Evolutionary conservation across 2,329 filamentous ascomycete genomes (phyloP), one percentile per base, ranked within the genome.

Genomic region (Fusarium sterilihyphosum): DNA sequence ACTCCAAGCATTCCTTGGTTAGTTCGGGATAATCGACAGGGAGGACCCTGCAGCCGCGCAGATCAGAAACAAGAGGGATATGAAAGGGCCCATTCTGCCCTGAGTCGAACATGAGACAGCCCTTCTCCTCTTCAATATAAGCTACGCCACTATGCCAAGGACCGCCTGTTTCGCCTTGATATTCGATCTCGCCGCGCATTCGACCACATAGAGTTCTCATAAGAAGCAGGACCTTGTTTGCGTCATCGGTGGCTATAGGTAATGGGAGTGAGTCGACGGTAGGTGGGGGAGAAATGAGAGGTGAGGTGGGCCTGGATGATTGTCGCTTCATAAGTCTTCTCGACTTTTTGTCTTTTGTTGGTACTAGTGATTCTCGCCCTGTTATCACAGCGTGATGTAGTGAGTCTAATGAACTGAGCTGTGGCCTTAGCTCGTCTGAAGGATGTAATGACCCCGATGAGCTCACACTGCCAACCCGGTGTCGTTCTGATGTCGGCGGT

Each of bases 121-220:
- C 93, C 67, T 89, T 90, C 53, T 94, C 92, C 67, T 94, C 92
- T 70, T 95, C 92, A 71, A 96, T 94, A 78, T 92, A 94, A 79
- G 92, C 93, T 71, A 92, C 89, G n/a, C 93, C 93, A 40, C 86
- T 82, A 65, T 88, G 87, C 94, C 94, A 96, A 3, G 88, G 85
- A 22, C 88, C 90, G 31, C 85, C 85, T 20, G 87, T 85, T 43
- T 90, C 89, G 49, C 86, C 86, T 76, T 92, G 90, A 79, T 94
- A 96, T 73, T 94, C 92, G 37, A 95, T 86, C 74, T 92, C 91
- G 64, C 94, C 94, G 77, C 91, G 91, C 93, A 96, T 96, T 74
- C 91, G 89, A 35, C 94, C 94, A 78, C 92, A 93, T 12, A 94
- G 85, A 31, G 88, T 91, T 81, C 92, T 93, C 93, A 96, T 96